Conservation (phyloP, 495 filamentous ascomycete genomes). For the Lophiostoma macrostomum region DNA sequence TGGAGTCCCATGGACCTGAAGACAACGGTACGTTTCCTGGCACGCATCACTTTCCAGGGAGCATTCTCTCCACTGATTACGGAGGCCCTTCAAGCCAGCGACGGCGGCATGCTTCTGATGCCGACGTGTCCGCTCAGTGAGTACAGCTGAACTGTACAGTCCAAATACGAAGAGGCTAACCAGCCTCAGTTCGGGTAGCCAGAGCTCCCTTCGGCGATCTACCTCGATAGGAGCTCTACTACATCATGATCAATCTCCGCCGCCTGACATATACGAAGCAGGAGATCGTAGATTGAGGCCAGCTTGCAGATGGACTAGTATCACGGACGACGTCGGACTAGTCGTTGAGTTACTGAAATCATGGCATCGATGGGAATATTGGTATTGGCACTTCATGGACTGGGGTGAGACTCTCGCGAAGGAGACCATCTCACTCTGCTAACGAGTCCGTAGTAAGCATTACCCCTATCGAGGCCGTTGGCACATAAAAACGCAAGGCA, state of each 20-base stretch:
- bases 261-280: background rate
- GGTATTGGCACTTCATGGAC: conserved; percentile 24
- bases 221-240: conserved; percentile 10
- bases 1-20: conserved; percentile 4
- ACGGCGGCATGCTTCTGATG: conserved; percentile 18
- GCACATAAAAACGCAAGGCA: too few species aligned
- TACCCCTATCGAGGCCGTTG: too few species aligned
- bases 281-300: conserved; percentile 5
- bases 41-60: background rate
- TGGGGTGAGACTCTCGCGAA: too few species aligned
- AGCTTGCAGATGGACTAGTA: conserved; percentile 13
- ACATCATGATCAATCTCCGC: background rate
- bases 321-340: conserved; percentile 9
- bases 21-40: background rate
- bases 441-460: too few species aligned
- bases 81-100: conserved; percentile 11
- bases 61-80: background rate
- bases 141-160: background rate
- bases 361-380: conserved; percentile 19
- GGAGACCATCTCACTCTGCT: too few species aligned
- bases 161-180: background rate
- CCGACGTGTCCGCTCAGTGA: conserved; percentile 21
- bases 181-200: conserved; percentile 20
- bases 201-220: background rate
- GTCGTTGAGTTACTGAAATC: conserved; percentile 3